Base-by-base conservation (phyloP, 2,329 filamentous ascomycete species). In the Diaporthe longicolla region DNA sequence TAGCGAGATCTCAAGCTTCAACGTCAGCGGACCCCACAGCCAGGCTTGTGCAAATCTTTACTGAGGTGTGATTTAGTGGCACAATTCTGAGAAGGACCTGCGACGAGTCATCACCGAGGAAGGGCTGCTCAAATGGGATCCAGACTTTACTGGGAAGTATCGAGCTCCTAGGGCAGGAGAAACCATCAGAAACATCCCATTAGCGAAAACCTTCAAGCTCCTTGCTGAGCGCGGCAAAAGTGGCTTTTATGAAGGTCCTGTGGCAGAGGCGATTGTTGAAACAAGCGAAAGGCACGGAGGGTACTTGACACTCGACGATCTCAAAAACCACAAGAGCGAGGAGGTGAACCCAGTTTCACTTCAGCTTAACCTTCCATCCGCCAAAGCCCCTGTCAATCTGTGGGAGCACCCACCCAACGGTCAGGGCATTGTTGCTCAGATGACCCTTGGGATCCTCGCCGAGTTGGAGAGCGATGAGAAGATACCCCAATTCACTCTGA, bases 391-490 rank as follows among this genome's bases (percentile, higher is more conserved):
- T 5, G 88, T 97, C 26, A 91, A 97, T 79, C 85, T 98, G 0
- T 98, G 96, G 96, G 96, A 98, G 80, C 95, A 98, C 80, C 95
- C 96, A 35, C 96, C 96, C 1, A 98, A 98, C 77, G 95, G 96
- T 0, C 96, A 98, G 83, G 96, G 96, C 0, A 95, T 98, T 74
- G 94, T 98, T 1, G 96, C 96, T 0, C 85, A 98, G 24, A 97
- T 98, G 92, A 93, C 96, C 0, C 86, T 98, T 0, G 96, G 96
- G 0, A 97, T 98, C 75, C 86, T 98, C 48, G 92, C 97, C 81
- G 91, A 95, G 80, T 88, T 98, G 0, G 94, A 97, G 82, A 91
- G 91, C 75, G 86, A 88, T 21, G 93, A 93, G 48, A 91, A 91
- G 80, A 94, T 98, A 69, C 90, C 92, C 0, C 88, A 86, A 0